These are phyloP conservation scores for Chaetomium olivaceum DNA, from an alignment of 2,329 filamentous ascomycete genomes.

Conservation along the genomic window DNA sequence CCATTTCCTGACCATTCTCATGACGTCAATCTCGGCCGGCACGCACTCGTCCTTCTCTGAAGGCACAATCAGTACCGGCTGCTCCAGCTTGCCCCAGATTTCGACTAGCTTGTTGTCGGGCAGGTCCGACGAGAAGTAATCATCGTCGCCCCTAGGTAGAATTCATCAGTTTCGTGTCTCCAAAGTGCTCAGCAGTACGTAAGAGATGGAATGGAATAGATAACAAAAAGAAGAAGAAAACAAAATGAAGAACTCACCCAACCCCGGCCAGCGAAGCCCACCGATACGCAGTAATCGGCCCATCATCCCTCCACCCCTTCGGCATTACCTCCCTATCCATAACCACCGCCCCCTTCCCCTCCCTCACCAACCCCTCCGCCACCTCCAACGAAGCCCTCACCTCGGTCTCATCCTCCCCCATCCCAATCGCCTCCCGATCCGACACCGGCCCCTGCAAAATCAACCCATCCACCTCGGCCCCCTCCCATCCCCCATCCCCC, in stretches of 20 bases:
- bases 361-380: constrained; percentile 56
- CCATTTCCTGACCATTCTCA: constrained; percentile 60
- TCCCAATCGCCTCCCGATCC: constrained; percentile 66
- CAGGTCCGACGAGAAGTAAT: constrained; percentile 86
- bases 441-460: constrained; percentile 80
- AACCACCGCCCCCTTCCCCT: constrained; percentile 55
- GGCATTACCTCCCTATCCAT: constrained; percentile 53
- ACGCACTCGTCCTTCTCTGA: constrained; percentile 68
- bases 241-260: constrained; percentile 46
- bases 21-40: constrained; percentile 58
- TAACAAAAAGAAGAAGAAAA: constrained; percentile 21
- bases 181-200: too few relatives aligned
- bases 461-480: constrained; percentile 61
- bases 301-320: constrained; percentile 39
- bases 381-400: constrained; percentile 49
- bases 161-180: neutral
- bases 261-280: constrained; percentile 52
- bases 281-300: constrained; percentile 55
- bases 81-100: constrained; percentile 66
- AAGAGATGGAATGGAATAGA: neutral
- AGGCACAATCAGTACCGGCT: constrained; percentile 64
- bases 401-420: constrained; percentile 45
- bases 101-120: constrained; percentile 52
- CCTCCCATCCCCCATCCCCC: neutral
- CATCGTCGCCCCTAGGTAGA: constrained; percentile 65